A percentile compares a stretch with the other conserved stretches of the same genome.
Evolutionary conservation across 192 early-diverging fungal species (phyloP).

Genomic region (Rhizoclosmatium globosum): DNA sequence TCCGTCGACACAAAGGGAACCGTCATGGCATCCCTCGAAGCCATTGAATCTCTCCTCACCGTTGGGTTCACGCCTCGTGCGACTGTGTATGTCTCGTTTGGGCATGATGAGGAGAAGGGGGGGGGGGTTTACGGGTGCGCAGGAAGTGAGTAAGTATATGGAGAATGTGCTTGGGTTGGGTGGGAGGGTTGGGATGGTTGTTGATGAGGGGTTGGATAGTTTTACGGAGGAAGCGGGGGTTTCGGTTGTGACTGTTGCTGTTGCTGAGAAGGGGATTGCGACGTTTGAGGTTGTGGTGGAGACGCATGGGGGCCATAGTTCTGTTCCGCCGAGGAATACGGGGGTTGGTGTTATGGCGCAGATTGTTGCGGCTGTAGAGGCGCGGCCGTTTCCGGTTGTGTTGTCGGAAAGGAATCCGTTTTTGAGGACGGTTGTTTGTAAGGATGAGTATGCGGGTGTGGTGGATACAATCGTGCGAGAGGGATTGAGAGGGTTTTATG

Average conservation of each 20-base stretch:
- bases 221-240: conserved; percentile 3
- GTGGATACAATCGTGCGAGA: conserved; percentile 15
- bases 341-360: conserved; percentile 47
- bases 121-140: conserved; percentile 40
- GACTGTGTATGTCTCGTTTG: conserved; percentile 53
- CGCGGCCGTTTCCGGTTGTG: conserved; percentile 29
- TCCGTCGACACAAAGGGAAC: conserved; percentile 52
- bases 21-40: conserved; percentile 48
- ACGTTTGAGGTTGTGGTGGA: conserved; percentile 39
- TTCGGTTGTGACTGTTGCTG: conserved; percentile 38
- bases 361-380: conserved; percentile 41
- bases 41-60: conserved; percentile 50
- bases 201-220: conserved; percentile 40
- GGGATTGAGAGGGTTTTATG: conserved; percentile 9
- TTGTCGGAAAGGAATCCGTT: conserved; percentile 41
- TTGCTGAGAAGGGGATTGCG: conserved; percentile 52
- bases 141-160: conserved; percentile 38
- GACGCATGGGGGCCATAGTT: conserved; percentile 55
- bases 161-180: conserved; percentile 39
- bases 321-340: conserved; percentile 48
- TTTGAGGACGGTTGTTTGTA: conserved; percentile 36
- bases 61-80: conserved; percentile 47
- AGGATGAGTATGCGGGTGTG: conserved; percentile 25
- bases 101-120: conserved; percentile 54
- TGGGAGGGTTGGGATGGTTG: conserved; percentile 53